A percentile compares a stretch with the other conserved stretches of the same genome.
Conservation (phyloP, 495 filamentous ascomycete genomes). For the Terfezia boudieri region DNA sequence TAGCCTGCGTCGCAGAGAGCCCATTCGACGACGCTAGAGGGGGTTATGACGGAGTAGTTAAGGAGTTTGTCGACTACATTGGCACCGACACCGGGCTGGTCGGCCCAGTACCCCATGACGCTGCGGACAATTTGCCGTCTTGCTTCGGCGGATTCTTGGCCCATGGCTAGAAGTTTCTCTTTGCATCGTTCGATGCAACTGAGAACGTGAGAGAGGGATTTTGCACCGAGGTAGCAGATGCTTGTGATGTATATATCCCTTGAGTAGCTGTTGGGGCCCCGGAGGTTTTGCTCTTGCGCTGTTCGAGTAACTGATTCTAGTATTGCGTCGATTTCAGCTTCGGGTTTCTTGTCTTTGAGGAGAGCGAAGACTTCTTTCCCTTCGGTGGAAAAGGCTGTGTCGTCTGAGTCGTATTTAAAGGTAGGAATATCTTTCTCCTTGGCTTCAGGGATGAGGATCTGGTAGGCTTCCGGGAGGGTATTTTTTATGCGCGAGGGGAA, state of each 20-base stretch:
- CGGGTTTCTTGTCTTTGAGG: constrained; percentile 59
- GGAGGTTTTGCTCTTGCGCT: constrained; percentile 36
- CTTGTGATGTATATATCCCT: constrained; percentile 85
- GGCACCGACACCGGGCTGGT: constrained; percentile 80
- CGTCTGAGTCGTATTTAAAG: constrained; percentile 73
- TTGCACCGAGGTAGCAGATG: constrained; percentile 78
- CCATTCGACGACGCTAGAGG: constrained; percentile 70
- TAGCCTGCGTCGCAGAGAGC: constrained; percentile 47
- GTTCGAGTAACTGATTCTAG: constrained; percentile 56
- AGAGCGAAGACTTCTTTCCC: constrained; percentile 57
- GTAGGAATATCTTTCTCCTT: constrained; percentile 86
- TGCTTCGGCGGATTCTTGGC: constrained; percentile 44
- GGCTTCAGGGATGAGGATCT: constrained; percentile 54
- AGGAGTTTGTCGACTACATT: constrained; percentile 91
- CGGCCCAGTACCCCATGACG: constrained; percentile 80
- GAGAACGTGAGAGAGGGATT: constrained; percentile 86
- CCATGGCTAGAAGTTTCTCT: constrained; percentile 63
- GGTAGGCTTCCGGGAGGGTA: constrained; percentile 70
- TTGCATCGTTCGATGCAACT: constrained; percentile 93
- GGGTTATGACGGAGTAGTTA: constrained; percentile 86
- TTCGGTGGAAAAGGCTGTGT: constrained; percentile 56
- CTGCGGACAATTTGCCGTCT: constrained; percentile 71
- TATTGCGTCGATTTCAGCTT: constrained; percentile 55
- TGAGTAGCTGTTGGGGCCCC: constrained; percentile 47
- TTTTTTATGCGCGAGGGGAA: constrained; percentile 92